Conservation (phyloP, 1,284 basidiomycete genomes). For the Kalmanozyma brasiliensis region DNA sequence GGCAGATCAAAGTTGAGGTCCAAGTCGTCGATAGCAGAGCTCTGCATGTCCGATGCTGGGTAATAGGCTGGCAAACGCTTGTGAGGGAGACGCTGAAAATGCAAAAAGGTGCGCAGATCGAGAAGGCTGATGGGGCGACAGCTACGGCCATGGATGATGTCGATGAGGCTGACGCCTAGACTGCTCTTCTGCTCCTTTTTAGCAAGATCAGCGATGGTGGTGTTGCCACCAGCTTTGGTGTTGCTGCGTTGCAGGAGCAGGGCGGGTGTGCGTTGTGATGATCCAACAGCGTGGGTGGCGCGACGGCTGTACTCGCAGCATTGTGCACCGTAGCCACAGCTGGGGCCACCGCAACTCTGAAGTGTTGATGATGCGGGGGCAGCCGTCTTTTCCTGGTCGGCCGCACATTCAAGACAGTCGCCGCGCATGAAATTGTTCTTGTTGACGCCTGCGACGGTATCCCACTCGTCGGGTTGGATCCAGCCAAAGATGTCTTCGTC, state of each 20-base stretch:
- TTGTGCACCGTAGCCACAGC: constrained; percentile 43
- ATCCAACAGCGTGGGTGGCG: constrained; percentile 17
- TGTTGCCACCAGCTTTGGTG: background rate
- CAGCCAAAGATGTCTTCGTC: constrained; percentile 50
- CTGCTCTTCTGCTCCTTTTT: constrained; percentile 23
- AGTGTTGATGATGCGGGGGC: constrained; percentile 6
- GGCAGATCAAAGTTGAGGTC: constrained; percentile 25
- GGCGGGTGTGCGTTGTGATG: constrained; percentile 9
- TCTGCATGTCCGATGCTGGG: constrained; percentile 43
- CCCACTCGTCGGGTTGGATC: constrained; percentile 50
- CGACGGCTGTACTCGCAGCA: constrained; percentile 50
- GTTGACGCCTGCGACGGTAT: constrained; percentile 42
- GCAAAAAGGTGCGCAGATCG: constrained; percentile 32
- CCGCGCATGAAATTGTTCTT: constrained; percentile 44
- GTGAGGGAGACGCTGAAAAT: constrained; percentile 37
- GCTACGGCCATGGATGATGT: constrained; percentile 56
- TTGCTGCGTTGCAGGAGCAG: constrained; percentile 3
- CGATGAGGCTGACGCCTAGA: constrained; percentile 48
- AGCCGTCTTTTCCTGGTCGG: constrained; percentile 11
- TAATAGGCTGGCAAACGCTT: constrained; percentile 30
- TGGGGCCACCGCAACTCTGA: constrained; percentile 35
- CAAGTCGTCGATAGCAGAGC: constrained; percentile 24
- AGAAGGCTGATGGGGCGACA: constrained; percentile 53
- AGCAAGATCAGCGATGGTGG: constrained; percentile 17
- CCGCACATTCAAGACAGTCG: constrained; percentile 29